Percentiles rank a stretch among this genome's conserved stretches.
Evolutionary conservation across 305 asterid species (phyloP).

Genomic region (Fraxinus ornus): DNA sequence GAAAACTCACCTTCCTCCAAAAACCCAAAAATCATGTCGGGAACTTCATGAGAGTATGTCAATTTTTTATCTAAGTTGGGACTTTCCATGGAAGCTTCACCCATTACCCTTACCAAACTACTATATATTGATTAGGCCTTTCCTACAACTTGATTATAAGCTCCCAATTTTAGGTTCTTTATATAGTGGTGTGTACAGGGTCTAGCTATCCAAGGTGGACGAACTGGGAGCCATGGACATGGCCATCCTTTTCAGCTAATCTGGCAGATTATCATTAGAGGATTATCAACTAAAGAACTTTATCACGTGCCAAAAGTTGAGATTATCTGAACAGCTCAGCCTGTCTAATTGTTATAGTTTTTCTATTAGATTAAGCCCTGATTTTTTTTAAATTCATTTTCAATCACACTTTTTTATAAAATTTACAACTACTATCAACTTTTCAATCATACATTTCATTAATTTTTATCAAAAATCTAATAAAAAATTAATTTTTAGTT

Average conservation of each 20-base stretch:
- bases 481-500: too few relatives aligned
- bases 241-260: slow-evolving; percentile 1
- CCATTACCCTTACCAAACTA: not conserved
- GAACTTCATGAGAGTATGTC: not conserved
- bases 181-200: not conserved
- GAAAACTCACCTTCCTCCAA: slow-evolving; percentile 33
- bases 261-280: not conserved
- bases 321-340: not conserved
- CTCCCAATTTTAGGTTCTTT: not conserved
- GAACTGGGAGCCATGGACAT: slow-evolving; percentile 9
- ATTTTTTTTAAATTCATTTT: not conserved
- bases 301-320: not conserved
- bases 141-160: not conserved
- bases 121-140: not conserved
- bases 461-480: not conserved
- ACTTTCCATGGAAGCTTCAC: not conserved
- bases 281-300: not conserved
- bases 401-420: not conserved
- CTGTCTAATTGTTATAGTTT: not conserved
- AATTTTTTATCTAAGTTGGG: not conserved
- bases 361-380: not conserved
- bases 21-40: slow-evolving; percentile 34
- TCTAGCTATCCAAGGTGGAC: slow-evolving; percentile 17
- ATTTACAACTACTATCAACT: not conserved
- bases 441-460: too few relatives aligned